These are phyloP conservation scores for Fusarium subtropicale DNA, from an alignment of 2,329 filamentous ascomycete genomes.

Conservation along the genomic window DNA sequence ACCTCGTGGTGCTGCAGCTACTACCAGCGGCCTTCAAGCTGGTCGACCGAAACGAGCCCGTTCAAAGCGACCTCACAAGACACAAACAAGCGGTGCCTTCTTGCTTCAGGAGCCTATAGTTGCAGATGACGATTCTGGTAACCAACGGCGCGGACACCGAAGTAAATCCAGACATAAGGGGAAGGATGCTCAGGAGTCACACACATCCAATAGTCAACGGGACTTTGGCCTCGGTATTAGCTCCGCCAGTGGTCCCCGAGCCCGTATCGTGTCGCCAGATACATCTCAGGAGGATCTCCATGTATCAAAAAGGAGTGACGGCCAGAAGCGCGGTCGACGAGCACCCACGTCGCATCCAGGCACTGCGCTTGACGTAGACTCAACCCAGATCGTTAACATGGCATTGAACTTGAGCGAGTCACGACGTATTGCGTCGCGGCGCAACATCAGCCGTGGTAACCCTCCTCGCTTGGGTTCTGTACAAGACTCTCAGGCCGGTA, in stretches of 20 bases:
- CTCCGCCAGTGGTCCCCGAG: constrained; percentile 27
- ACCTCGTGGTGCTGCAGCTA: constrained; percentile 31
- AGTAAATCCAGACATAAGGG: constrained; percentile 40
- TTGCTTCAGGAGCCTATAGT: constrained; percentile 60
- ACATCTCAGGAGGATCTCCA: constrained; percentile 45
- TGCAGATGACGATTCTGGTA: constrained; percentile 49
- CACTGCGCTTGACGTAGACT: constrained; percentile 73
- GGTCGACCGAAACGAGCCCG: constrained; percentile 43
- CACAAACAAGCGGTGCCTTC: constrained; percentile 63
- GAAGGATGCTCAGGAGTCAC: constrained; percentile 35
- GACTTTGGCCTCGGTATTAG: constrained; percentile 41
- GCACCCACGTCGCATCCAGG: constrained; percentile 33
- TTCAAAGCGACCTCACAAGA: constrained; percentile 53
- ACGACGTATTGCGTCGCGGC: constrained; percentile 71
- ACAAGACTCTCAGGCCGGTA: constrained; percentile 64
- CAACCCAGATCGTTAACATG: constrained; percentile 91
- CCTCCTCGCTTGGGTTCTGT: constrained; percentile 65
- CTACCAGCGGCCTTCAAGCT: constrained; percentile 34
- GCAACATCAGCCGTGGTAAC: constrained; percentile 63
- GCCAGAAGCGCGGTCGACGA: constrained; percentile 28
- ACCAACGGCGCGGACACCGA: constrained; percentile 46
- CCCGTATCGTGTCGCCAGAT: constrained; percentile 45
- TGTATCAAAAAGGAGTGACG: constrained; percentile 39
- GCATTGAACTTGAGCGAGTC: constrained; percentile 89
- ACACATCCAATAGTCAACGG: constrained; percentile 24